Evolutionary conservation across 345 rosid species (phyloP).

Genomic region (Syzygium aqueum): DNA sequence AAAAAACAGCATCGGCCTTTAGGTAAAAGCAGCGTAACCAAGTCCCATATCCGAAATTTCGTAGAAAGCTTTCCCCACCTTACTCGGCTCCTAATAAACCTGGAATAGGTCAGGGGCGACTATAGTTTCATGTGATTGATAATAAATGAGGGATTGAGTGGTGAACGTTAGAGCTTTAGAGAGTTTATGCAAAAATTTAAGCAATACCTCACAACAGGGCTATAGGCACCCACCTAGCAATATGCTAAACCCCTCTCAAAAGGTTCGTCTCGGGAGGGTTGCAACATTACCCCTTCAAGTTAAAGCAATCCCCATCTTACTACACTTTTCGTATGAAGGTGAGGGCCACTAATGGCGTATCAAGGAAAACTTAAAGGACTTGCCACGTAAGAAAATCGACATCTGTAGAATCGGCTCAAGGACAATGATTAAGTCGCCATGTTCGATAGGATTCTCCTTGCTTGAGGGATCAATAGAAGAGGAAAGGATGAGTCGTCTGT

Average conservation of each 20-base stretch:
- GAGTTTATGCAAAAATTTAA: no score
- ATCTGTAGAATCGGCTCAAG: not conserved
- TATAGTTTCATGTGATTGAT: not conserved
- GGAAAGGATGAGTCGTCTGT: no score
- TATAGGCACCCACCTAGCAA: no score
- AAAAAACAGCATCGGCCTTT: accelerated
- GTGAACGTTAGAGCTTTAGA: accelerated
- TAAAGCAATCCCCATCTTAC: no score
- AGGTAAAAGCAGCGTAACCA: not conserved
- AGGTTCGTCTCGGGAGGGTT: not conserved
- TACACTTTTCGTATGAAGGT: no score
- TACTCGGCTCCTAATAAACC: not conserved
- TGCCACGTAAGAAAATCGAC: not conserved
- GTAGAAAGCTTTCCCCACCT: not conserved
- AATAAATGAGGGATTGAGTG: not conserved
- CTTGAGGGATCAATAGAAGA: no score
- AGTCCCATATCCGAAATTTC: accelerated
- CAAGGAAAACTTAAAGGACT: no score
- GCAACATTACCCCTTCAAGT: not conserved
- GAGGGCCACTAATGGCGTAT: no score
- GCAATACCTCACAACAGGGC: no score
- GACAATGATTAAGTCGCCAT: not conserved
- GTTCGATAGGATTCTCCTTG: no score
- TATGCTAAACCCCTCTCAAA: not conserved
- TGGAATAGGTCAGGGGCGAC: not conserved